A percentile compares a stretch with the other conserved stretches of the same genome.
These are phyloP conservation scores for Cryptococcus maquisensis DNA, from an alignment of 1,284 basidiomycete species.

Conservation along the genomic window DNA sequence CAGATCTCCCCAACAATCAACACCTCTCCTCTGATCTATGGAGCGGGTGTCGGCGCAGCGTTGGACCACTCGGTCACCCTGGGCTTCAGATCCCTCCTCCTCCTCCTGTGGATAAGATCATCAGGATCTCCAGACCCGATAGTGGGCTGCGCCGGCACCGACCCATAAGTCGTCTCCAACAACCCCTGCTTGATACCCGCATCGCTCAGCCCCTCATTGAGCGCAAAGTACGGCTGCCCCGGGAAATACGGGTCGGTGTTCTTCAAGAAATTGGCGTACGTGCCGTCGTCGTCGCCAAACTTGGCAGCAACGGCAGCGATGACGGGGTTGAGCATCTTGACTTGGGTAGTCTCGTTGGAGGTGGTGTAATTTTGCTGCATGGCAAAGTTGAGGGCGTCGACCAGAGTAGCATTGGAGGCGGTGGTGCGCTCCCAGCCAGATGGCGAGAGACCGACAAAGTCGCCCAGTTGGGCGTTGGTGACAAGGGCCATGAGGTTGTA, in stretches of 20 bases:
- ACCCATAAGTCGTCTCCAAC: conserved; percentile 10
- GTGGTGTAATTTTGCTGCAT: conserved; percentile 15
- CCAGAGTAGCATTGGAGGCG: conserved; percentile 20
- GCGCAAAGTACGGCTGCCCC: conserved; percentile 18
- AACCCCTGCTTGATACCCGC: conserved; percentile 20
- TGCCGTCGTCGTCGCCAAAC: conserved; percentile 32
- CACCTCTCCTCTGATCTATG: background rate
- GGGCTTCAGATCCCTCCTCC: background rate
- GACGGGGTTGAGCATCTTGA: conserved; percentile 15
- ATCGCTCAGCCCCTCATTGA: conserved; percentile 12
- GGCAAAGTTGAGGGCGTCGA: conserved; percentile 25
- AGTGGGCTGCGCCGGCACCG: conserved; percentile 1
- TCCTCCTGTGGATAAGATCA: background rate
- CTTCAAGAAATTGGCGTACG: conserved; percentile 20
- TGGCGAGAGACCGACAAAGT: background rate
- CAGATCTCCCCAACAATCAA: background rate
- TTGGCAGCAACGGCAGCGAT: conserved; percentile 26
- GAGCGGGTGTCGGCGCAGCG: background rate
- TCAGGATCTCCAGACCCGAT: background rate
- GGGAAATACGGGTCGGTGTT: conserved; percentile 22
- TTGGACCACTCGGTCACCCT: background rate
- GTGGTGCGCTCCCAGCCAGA: conserved; percentile 19
- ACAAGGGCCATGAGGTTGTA: conserved; percentile 38
- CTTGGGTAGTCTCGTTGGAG: conserved; percentile 1
- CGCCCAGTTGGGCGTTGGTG: conserved; percentile 13